Conservation (phyloP, 2,329 filamentous ascomycete species). For the Lachnellula subtilissima region DNA sequence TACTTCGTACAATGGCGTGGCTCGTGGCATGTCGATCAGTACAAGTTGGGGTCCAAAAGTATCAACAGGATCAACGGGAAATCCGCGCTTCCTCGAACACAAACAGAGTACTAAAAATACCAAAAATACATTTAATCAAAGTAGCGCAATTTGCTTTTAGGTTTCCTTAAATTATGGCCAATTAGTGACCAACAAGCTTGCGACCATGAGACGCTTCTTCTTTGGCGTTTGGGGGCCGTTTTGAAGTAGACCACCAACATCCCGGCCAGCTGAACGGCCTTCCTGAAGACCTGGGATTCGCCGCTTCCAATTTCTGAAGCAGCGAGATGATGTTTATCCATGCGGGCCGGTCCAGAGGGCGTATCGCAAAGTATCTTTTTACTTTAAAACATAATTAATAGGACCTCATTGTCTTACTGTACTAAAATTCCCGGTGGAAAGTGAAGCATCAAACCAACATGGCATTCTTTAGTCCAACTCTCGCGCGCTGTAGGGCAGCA, state of each 20-base stretch:
- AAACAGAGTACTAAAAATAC: not conserved
- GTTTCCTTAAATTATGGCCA: not conserved
- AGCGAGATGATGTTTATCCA: not conserved
- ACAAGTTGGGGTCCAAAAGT: not conserved
- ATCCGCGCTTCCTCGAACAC: not conserved
- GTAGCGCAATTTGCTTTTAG: not conserved
- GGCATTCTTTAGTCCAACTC: not conserved
- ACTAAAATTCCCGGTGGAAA: not conserved
- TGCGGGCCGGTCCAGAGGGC: not conserved
- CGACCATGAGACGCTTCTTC: not conserved
- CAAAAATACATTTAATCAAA: not conserved
- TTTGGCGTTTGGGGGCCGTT: conserved; percentile 1
- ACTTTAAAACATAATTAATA: not conserved
- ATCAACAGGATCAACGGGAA: not conserved
- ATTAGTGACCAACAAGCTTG: not conserved
- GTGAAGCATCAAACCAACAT: not conserved
- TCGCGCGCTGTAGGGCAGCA: not conserved
- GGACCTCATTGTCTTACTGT: not conserved
- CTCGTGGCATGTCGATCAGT: not conserved
- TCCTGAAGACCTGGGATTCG: not conserved
- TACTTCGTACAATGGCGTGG: not conserved
- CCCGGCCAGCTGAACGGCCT: conserved; percentile 12
- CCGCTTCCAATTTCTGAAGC: not conserved
- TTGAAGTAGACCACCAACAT: conserved; percentile 5
- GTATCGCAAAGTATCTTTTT: not conserved